Evolutionary conservation across 176 grass and related monocot genomes (phyloP).

Genomic region (Aegilops longissima): DNA sequence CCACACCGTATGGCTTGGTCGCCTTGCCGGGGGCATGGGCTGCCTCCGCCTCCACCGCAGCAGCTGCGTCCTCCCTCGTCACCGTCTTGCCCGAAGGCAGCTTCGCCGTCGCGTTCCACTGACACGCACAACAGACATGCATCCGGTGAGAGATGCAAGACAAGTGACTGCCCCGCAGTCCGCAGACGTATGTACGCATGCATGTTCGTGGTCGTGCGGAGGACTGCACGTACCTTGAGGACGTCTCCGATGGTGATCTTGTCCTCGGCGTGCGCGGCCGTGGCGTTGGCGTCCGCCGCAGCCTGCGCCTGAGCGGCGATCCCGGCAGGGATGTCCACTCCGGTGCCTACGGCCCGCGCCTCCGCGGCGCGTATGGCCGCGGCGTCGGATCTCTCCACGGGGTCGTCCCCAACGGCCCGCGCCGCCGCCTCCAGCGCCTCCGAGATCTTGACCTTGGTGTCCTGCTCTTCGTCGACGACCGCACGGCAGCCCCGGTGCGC

Average conservation of each 20-base stretch:
- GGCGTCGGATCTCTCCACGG: slow-evolving; percentile 32
- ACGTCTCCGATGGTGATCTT: slow-evolving; percentile 55
- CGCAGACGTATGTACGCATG: not conserved
- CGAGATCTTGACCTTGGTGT: slow-evolving; percentile 15
- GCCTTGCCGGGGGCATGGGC: not conserved
- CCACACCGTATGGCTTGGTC: slow-evolving; percentile 37
- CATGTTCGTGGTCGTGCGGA: not conserved
- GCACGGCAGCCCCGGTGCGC: slow-evolving; percentile 27
- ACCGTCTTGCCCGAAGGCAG: slow-evolving; percentile 46
- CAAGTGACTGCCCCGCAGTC: not conserved
- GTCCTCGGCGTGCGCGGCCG: slow-evolving; percentile 10
- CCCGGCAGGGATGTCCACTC: slow-evolving; percentile 20
- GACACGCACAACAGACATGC: not conserved
- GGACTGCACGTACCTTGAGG: slow-evolving; percentile 38
- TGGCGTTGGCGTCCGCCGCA: slow-evolving; percentile 44
- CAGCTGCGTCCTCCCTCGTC: slow-evolving; percentile 39
- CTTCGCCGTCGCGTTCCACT: slow-evolving; percentile 50
- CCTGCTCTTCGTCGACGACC: slow-evolving; percentile 28
- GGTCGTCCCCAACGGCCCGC: not conserved
- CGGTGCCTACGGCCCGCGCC: slow-evolving; percentile 17
- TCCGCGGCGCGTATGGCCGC: slow-evolving; percentile 63
- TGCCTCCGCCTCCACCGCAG: slow-evolving; percentile 41
- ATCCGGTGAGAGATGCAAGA: not conserved
- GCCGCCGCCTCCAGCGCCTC: slow-evolving; percentile 27
- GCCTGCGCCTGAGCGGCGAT: slow-evolving; percentile 45